Conservation (phyloP, 2,329 filamentous ascomycete species). For the Sporothrix pallida region DNA sequence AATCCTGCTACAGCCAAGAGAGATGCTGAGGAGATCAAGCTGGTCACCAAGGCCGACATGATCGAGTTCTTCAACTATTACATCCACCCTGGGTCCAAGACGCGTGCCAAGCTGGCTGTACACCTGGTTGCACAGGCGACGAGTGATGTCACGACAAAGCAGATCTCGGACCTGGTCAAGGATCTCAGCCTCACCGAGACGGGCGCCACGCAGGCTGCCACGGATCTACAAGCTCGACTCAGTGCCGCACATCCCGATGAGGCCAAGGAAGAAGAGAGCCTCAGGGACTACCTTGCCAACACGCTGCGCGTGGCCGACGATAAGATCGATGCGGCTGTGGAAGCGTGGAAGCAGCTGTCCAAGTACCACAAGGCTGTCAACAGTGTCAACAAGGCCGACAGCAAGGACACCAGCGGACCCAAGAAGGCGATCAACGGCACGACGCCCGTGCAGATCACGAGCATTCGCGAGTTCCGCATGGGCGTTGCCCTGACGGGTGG, state of each 20-base stretch:
- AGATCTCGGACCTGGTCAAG: slow-evolving; percentile 51
- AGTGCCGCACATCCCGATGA: slow-evolving; percentile 51
- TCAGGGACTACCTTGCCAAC: slow-evolving; percentile 58
- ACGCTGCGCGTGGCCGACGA: slow-evolving; percentile 55
- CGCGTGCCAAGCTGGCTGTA: slow-evolving; percentile 81
- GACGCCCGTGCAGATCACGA: slow-evolving; percentile 69
- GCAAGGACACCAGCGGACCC: slow-evolving; percentile 45
- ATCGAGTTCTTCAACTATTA: slow-evolving; percentile 76
- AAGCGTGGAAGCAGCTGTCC: slow-evolving; percentile 46
- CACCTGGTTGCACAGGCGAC: slow-evolving; percentile 78
- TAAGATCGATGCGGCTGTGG: slow-evolving; percentile 53
- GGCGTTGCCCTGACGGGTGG: slow-evolving; percentile 74
- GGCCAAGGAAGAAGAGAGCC: slow-evolving; percentile 55
- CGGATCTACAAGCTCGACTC: slow-evolving; percentile 46
- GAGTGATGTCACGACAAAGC: slow-evolving; percentile 51
- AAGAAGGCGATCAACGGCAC: slow-evolving; percentile 55
- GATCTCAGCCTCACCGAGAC: slow-evolving; percentile 45
- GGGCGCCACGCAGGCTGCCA: slow-evolving; percentile 43
- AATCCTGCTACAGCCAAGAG: slow-evolving; percentile 61
- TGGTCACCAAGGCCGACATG: slow-evolving; percentile 79
- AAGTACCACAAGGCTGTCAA: slow-evolving; percentile 44
- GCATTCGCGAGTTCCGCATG: slow-evolving; percentile 82
- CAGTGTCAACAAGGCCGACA: slow-evolving; percentile 42
- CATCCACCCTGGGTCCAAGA: slow-evolving; percentile 74
- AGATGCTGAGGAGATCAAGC: slow-evolving; percentile 76